Percentiles rank a stretch among this genome's conserved stretches.
Evolutionary conservation across 441 rosid species (phyloP).

Genomic region (Kokia cookei): DNA sequence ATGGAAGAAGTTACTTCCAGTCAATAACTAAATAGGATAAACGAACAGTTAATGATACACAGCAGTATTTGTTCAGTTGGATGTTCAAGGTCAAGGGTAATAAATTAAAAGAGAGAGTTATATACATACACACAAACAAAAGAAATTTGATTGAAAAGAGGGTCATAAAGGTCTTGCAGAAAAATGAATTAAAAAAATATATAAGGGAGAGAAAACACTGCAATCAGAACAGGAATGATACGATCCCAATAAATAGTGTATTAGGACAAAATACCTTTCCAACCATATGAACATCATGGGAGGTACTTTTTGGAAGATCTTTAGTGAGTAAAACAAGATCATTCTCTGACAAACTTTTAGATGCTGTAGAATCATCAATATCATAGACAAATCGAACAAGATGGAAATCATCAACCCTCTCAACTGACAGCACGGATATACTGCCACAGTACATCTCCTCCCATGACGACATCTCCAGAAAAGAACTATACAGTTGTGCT

Average conservation of each 20-base stretch:
- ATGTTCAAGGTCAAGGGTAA: background rate
- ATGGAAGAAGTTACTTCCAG: background rate
- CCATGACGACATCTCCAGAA: constrained; percentile 79
- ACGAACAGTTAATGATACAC: background rate
- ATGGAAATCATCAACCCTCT: constrained; percentile 97
- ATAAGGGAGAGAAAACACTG: background rate
- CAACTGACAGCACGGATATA: constrained; percentile 85
- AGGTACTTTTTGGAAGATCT: constrained; percentile 56
- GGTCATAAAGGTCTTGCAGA: background rate
- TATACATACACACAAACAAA: background rate
- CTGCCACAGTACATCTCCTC: constrained; percentile 75
- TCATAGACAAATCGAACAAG: constrained; percentile 94
- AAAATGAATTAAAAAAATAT: background rate
- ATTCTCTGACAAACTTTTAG: constrained; percentile 76
- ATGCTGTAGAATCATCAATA: constrained; percentile 47
- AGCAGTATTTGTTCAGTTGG: background rate
- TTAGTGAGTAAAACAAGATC: constrained; percentile 91
- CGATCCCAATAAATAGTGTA: background rate
- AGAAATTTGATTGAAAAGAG: background rate
- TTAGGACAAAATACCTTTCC: constrained; percentile 65
- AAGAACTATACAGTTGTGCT: constrained; percentile 87
- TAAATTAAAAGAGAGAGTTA: background rate
- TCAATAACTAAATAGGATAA: background rate
- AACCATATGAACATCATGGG: constrained; percentile 65
- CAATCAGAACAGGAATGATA: background rate